Evolutionary conservation across 345 rosid genomes (phyloP).

Genomic region (Firmiana major): DNA sequence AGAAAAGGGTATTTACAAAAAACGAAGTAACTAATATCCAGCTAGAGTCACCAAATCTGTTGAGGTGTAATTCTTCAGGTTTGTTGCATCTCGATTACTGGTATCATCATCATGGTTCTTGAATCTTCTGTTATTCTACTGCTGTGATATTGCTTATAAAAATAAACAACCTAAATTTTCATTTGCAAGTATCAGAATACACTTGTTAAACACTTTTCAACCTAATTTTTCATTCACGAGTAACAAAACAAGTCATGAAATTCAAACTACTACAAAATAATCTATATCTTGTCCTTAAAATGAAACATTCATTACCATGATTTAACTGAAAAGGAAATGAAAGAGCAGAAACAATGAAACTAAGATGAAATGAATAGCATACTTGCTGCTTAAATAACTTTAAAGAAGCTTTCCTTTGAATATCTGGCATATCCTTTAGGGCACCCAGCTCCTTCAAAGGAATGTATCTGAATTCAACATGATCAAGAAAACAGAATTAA

Average conservation of each 20-base stretch:
- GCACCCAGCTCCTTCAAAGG: slow-evolving; percentile 78
- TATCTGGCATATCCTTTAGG: slow-evolving; percentile 58
- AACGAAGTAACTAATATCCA: too few relatives aligned
- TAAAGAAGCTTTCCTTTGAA: slow-evolving; percentile 61
- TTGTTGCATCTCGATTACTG: too few relatives aligned
- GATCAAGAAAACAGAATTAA: not conserved
- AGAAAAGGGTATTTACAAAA: too few relatives aligned
- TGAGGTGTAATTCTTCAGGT: too few relatives aligned
- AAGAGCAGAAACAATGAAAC: not conserved
- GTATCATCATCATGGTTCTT: too few relatives aligned
- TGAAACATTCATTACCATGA: not conserved
- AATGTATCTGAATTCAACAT: slow-evolving; percentile 47
- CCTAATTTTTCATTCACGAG: not conserved
- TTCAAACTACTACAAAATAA: not conserved
- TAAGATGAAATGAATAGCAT: not conserved
- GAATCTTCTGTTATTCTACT: too few relatives aligned
- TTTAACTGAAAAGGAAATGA: slow-evolving; percentile 28
- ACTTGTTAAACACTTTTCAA: too few relatives aligned
- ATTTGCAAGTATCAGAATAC: not conserved
- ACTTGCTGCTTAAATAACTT: slow-evolving; percentile 77
- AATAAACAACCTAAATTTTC: not conserved
- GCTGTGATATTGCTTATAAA: not conserved
- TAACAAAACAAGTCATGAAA: not conserved
- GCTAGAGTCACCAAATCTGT: too few relatives aligned
- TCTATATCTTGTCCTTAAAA: too few relatives aligned